phyloP scores from a whole-genome alignment of 345 rosid species.

The Syzygium aromaticum region DNA sequence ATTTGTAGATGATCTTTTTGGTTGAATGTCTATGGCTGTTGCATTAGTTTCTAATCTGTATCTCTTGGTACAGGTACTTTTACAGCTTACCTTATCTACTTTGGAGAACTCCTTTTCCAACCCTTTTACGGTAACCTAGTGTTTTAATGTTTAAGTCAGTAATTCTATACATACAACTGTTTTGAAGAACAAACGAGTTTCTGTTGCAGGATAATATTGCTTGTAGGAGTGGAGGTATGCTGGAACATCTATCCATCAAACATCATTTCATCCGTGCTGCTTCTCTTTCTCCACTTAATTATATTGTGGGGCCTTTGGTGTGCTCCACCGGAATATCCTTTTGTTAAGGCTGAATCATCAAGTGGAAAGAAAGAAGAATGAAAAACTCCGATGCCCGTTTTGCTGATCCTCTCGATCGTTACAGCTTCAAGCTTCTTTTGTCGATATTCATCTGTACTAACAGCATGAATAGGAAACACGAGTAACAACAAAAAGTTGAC shows the following conservation, averaged over 20 bases:
- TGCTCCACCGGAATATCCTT: conserved; percentile 50
- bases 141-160: background rate
- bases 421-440: background rate
- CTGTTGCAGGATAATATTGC: conserved; percentile 48
- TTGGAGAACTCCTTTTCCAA: conserved; percentile 71
- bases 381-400: background rate
- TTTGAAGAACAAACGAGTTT: background rate
- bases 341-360: conserved; percentile 2
- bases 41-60: background rate
- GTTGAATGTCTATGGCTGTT: background rate
- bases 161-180: background rate
- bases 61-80: conserved; percentile 60
- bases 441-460: background rate
- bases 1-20: background rate
- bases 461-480: background rate
- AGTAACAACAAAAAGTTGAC: background rate
- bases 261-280: conserved; percentile 52
- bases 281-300: conserved; percentile 47
- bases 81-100: conserved; percentile 72
- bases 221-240: conserved; percentile 66
- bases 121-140: conserved; percentile 45
- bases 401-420: background rate
- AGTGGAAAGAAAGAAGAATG: conserved; percentile 17
- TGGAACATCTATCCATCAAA: conserved; percentile 93
- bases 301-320: conserved; percentile 69